Conservation (phyloP, 345 rosid species). For the Fremontodendron californicum region DNA sequence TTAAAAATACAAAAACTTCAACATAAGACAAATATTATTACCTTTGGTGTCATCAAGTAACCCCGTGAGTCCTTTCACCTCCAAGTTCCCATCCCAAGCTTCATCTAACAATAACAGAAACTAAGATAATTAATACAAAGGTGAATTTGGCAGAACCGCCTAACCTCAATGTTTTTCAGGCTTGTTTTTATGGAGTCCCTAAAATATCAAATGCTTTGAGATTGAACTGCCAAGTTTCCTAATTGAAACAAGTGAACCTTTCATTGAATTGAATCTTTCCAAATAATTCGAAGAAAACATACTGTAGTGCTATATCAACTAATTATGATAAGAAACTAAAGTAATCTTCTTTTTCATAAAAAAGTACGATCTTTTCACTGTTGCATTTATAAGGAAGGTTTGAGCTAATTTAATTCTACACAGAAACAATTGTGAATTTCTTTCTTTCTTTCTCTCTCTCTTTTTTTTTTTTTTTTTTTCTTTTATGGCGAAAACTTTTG, state of each 20-base stretch:
- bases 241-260: background rate
- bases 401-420: background rate
- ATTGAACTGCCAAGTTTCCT: background rate
- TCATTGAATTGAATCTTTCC: background rate
- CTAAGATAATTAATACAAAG: constrained; percentile 2
- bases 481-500: background rate
- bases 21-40: background rate
- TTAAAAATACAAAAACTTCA: background rate
- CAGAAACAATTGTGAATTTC: background rate
- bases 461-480: background rate
- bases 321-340: background rate
- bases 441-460: no score
- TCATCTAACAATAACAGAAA: constrained; percentile 21
- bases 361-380: background rate
- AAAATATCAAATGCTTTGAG: background rate
- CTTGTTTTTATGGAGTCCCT: background rate
- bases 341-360: background rate
- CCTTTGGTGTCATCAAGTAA: constrained; percentile 42
- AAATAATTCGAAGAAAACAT: background rate
- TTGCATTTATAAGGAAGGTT: background rate
- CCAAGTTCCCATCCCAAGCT: constrained; percentile 28
- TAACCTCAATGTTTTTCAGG: background rate
- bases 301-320: background rate
- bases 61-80: constrained; percentile 22
- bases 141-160: background rate